Percentiles rank a stretch among this genome's conserved stretches.
phyloP scores from a whole-genome alignment of 371 early-diverging fungal species.

The Syncephalastrum contaminatum region DNA sequence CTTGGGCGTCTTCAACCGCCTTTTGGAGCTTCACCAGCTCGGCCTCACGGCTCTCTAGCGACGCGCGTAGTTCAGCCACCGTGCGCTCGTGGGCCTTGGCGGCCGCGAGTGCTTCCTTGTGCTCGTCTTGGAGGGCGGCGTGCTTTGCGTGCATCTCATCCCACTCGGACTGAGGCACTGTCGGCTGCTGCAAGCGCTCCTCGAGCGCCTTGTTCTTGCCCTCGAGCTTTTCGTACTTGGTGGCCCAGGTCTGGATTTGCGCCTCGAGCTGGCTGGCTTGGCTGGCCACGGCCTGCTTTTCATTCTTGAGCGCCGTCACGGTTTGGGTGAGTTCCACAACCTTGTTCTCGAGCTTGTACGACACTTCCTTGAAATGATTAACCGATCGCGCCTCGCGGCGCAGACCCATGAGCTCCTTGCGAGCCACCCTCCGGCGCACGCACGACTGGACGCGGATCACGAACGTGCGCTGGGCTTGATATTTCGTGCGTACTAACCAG shows the following conservation, averaged over 20 bases:
- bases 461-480: slow-evolving; percentile 45
- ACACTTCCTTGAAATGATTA: slow-evolving; percentile 88
- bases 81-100: slow-evolving; percentile 55
- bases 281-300: slow-evolving; percentile 57
- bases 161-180: slow-evolving; percentile 54
- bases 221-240: slow-evolving; percentile 61
- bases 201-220: slow-evolving; percentile 41
- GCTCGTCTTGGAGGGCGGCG: slow-evolving; percentile 32
- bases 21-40: slow-evolving; percentile 58
- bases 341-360: slow-evolving; percentile 92
- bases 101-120: slow-evolving; percentile 44
- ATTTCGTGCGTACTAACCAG: slow-evolving; percentile 60
- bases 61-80: slow-evolving; percentile 50
- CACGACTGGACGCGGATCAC: slow-evolving; percentile 81
- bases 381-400: slow-evolving; percentile 86
- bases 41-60: slow-evolving; percentile 59
- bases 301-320: slow-evolving; percentile 65
- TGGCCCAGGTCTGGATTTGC: slow-evolving; percentile 64
- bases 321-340: slow-evolving; percentile 90
- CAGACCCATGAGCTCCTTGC: slow-evolving; percentile 55
- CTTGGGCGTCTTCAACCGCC: slow-evolving; percentile 12
- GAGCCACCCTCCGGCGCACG: slow-evolving; percentile 75
- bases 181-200: slow-evolving; percentile 47
- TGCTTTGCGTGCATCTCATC: slow-evolving; percentile 50
- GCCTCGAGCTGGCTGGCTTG: slow-evolving; percentile 57